Evolutionary conservation across 75 land plant species (phyloP), one percentile per base, ranked within the genome.

Genomic region (Ceratopteris richardii): DNA sequence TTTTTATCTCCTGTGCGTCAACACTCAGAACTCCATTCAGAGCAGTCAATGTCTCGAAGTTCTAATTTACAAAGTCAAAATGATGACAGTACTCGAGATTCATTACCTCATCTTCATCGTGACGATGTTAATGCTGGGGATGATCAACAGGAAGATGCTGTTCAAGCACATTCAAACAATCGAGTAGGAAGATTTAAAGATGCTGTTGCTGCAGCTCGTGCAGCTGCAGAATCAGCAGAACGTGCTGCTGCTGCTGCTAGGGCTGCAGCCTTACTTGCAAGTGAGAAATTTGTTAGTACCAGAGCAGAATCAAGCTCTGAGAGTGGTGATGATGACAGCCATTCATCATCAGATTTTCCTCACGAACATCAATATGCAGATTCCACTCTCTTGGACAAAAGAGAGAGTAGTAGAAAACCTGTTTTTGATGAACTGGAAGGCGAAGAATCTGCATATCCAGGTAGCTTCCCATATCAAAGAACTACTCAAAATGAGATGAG

Each of bases 171-270:
- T 40, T 46, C 50, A 46, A 46, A 14, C 18, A 46, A 46, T 18
- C 5, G 50, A 18, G 24, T 2, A 26, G 28, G 27, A 52, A 26
- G 28, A 23, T 19, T 5, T 46, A 46, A 23, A 52, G 54, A 52
- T 52, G 54, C 25, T 11, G 54, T 26, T 19, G 29, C 25, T 52
- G 54, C 54, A 12, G 54, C 54, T 23, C 25, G 28, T 24, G 54
- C 25, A 12, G 54, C 54, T 24, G 54, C 54, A 24, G 29, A 52
- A 14, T 22, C 54, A 3, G 54, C 54, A 24, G 54, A 52, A 26
- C 54, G 54, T 24, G 54, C 54, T 52, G 54, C 54, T 52, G 54
- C 54, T 26, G 54, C 54, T 24, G 54, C 54, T 52, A 22, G 25
- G 3, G 54, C 54, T 18, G 50, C 54, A 23, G 29, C 54, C 23